Evolutionary conservation across 83 land plant species (phyloP), one percentile per base, ranked within the genome.

Genomic region (Picea mariana): DNA sequence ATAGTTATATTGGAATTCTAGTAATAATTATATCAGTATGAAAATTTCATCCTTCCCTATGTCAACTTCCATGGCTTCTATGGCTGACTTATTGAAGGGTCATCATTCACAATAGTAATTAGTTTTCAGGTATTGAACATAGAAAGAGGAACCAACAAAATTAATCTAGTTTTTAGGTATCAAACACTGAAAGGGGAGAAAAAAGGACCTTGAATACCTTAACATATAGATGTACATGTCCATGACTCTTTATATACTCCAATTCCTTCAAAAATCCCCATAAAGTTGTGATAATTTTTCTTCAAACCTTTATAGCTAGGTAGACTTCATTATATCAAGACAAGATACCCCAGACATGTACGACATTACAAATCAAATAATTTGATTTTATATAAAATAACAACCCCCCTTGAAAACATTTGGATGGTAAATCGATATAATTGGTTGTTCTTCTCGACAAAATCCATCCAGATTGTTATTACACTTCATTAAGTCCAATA

Each of bases 271-370:
- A 42, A 31, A 31, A 31, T 31, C 34, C 34, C 34, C 34, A 31
- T 31, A 31, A 42, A 5, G 44, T 42, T 42, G 44, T 6, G 6
- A 42, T 42, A 6, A 4, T 42, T 5, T 5, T 84, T 96, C 98
- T 77, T 94, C 95, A 82, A 96, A 92, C 58, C 98, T 97, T 73
- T 96, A 95, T 15, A 91, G 89, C 81, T 87, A 88, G 63, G 93
- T 88, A 40, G 82, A 82, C 85, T 96, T 94, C 97, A 96, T 94
- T 31, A 96, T 88, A 75, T 96, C 97, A 63, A 94, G 85, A 65
- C 98, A 94, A n/a, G 98, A 95, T 62, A 96, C 98, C 42, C 93
- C 95, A 27, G 95, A 89, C 98, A 95, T 94, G 81, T 87, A 95
- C 40, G 98, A 95, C 98, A 95, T 94, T 61, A 95, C 92, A 24